These are phyloP conservation scores for Agapanthus africanus DNA, from an alignment of 106 monocot species.

Conservation along the genomic window DNA sequence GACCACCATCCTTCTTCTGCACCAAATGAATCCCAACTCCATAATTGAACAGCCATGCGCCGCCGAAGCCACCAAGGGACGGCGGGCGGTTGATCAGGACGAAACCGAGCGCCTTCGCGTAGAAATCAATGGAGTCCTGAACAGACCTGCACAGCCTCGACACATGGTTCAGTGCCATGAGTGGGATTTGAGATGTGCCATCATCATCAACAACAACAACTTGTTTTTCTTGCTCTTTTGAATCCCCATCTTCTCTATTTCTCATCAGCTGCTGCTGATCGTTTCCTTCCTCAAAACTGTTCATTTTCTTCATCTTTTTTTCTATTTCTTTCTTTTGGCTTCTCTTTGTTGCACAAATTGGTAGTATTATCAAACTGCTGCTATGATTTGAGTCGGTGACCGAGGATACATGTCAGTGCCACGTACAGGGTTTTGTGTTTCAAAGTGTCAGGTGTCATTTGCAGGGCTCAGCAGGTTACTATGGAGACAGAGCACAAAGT, in stretches of 20 bases:
- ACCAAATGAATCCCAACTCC: slow-evolving; percentile 52
- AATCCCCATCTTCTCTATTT: background rate
- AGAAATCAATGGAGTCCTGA: slow-evolving; percentile 41
- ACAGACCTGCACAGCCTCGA: slow-evolving; percentile 48
- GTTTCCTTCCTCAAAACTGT: no score
- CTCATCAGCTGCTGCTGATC: background rate
- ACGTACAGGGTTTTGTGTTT: no score
- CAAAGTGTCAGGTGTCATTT: no score
- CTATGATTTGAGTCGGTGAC: no score
- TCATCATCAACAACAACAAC: background rate
- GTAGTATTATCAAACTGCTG: no score
- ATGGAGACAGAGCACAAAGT: no score
- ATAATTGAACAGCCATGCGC: slow-evolving; percentile 44
- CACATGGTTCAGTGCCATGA: slow-evolving; percentile 63
- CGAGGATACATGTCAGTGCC: no score
- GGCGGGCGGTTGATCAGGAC: slow-evolving; percentile 36
- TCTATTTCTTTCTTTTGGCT: no score
- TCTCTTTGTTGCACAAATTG: no score
- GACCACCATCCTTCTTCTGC: slow-evolving; percentile 24
- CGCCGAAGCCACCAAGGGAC: background rate
- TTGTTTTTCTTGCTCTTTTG: background rate
- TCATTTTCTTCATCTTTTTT: background rate
- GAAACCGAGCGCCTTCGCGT: slow-evolving; percentile 55
- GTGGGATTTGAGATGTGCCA: slow-evolving; percentile 7
- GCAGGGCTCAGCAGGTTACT: no score